Evolutionary conservation across 2,329 filamentous ascomycete species (phyloP), one percentile per base, ranked within the genome.

Genomic region (Cadophora gregata): DNA sequence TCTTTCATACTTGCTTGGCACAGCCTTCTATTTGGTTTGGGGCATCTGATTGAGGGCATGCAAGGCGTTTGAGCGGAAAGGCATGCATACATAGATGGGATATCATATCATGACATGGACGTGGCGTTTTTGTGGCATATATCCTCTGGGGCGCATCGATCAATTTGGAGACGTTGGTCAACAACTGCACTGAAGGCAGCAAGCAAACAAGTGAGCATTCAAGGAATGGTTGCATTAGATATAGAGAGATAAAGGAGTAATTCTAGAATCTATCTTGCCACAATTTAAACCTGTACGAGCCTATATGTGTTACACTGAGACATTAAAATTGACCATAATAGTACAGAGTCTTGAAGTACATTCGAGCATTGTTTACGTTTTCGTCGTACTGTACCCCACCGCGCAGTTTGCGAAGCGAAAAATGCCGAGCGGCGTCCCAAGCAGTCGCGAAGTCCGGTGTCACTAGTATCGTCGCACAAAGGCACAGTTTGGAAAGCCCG

Each of bases 361-460:
- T n/a, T n/a, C n/a, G n/a, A n/a, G n/a, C n/a, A n/a, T n/a, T n/a
- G n/a, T n/a, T n/a, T n/a, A n/a, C n/a, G n/a, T n/a, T n/a, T n/a
- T n/a, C n/a, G n/a, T n/a, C n/a, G n/a, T n/a, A n/a, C n/a, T n/a
- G n/a, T n/a, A n/a, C n/a, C n/a, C n/a, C n/a, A 25, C 9, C 25
- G 50, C 50, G 50, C 50, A 31, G 25, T 53, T 4, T n/a, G 16
- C 7, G 50, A 31, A 31, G 25, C 50, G 50, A 53, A 53, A 42
- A 58, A 58, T 58, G 55, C 55, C 55, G 55, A 42, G 55, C 55
- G 55, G 55, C 21, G n/a, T 58, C 21, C 36, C 55, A n/a, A 19
- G n/a, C 14, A 12, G 55, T 58, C 42, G 55, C 55, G 55, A 58
- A 58, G 55, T 58, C 55, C 55, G 55, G 12, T 58, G 31, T 58